phyloP scores from a whole-genome alignment of 2,329 filamentous ascomycete genomes.

The Verticillium nubilum region DNA sequence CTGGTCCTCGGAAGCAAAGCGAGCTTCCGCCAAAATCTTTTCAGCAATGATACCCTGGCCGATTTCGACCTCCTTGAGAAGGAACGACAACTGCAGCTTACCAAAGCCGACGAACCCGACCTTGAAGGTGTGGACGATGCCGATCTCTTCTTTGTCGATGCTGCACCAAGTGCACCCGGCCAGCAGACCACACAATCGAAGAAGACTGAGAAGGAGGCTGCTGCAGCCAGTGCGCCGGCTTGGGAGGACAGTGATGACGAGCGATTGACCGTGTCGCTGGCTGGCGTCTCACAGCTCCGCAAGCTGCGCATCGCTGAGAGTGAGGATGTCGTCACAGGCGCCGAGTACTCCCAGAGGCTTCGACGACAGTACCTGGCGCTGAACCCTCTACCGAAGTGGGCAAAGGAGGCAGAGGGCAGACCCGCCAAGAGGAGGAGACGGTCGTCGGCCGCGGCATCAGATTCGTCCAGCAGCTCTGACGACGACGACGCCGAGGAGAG shows the following conservation, averaged over 20 bases:
- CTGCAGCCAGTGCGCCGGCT: constrained; percentile 39
- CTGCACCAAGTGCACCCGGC: constrained; percentile 34
- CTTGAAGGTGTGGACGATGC: constrained; percentile 66
- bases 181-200: constrained; percentile 22
- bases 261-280: constrained; percentile 75
- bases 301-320: constrained; percentile 77
- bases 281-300: constrained; percentile 66
- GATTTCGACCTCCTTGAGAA: constrained; percentile 21
- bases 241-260: constrained; percentile 99
- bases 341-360: constrained; percentile 76
- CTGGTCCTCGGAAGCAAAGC: constrained; percentile 82
- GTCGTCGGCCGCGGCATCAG: constrained; percentile 41
- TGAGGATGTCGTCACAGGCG: constrained; percentile 82
- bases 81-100: constrained; percentile 26
- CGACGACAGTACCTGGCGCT: constrained; percentile 67
- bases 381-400: constrained; percentile 58
- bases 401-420: constrained; percentile 41
- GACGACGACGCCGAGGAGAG: constrained; percentile 47
- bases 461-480: constrained; percentile 25
- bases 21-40: constrained; percentile 74
- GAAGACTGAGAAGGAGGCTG: constrained; percentile 8
- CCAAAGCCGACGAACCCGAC: constrained; percentile 29
- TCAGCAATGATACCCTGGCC: constrained; percentile 40
- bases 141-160: constrained; percentile 82
- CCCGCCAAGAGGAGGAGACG: constrained; percentile 45